phyloP scores from a whole-genome alignment of 352 stramenopile genomes.

The Phytophthora fragariaefolia region DNA sequence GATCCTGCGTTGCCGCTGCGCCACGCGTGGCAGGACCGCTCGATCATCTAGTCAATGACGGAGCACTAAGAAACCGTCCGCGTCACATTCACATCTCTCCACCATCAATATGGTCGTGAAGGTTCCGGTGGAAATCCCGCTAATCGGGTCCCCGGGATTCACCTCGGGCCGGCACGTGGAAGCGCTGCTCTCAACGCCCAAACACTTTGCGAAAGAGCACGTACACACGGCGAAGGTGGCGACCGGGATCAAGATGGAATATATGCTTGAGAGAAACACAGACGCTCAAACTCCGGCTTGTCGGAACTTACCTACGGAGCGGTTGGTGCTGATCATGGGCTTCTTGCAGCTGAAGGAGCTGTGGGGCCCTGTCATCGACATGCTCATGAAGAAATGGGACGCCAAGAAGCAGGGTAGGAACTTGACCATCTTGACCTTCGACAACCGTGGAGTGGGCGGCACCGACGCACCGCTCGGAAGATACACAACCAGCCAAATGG shows the following conservation, averaged over 20 bases:
- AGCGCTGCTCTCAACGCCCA: constrained; percentile 31
- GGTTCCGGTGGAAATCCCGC: constrained; percentile 25
- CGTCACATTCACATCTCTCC: not conserved
- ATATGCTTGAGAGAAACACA: constrained; percentile 34
- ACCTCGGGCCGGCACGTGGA: constrained; percentile 38
- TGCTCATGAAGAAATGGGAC: constrained; percentile 47
- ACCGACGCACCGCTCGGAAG: constrained; percentile 40
- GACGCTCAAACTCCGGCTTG: constrained; percentile 18
- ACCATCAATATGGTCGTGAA: constrained; percentile 13
- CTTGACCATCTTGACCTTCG: constrained; percentile 48
- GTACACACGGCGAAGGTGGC: constrained; percentile 35
- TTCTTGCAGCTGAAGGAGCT: constrained; percentile 53
- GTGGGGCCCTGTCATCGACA: constrained; percentile 48
- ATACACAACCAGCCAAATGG: constrained; percentile 57
- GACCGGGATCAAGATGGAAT: constrained; percentile 51
- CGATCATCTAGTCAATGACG: too few species aligned
- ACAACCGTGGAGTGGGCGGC: constrained; percentile 56
- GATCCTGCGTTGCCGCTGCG: constrained; percentile 7
- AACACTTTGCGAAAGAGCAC: constrained; percentile 34
- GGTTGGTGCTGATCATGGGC: constrained; percentile 56
- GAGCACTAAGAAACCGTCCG: constrained; percentile 13
- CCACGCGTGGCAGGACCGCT: not conserved
- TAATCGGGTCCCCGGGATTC: constrained; percentile 28
- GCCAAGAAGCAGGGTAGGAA: constrained; percentile 25
- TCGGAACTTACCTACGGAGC: constrained; percentile 24